phyloP scores from a whole-genome alignment of 768 basidiomycete genomes.

The Baorangia bicolor region DNA sequence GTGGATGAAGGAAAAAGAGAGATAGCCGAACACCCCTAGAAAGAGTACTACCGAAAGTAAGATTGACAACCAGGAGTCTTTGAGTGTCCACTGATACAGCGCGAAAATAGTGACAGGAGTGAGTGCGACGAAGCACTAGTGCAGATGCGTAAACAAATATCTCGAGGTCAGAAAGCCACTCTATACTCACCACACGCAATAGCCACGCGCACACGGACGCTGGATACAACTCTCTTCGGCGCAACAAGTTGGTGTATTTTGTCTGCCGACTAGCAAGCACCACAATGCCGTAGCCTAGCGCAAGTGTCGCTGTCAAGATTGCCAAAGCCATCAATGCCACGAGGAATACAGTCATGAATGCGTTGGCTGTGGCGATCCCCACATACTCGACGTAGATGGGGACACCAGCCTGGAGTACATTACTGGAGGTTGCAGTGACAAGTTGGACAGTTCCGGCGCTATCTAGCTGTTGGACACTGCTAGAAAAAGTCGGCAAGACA shows the following conservation, averaged over 20 bases:
- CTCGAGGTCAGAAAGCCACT: not conserved
- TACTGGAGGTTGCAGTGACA: constrained; percentile 59
- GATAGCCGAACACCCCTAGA: constrained; percentile 46
- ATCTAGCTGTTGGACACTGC: constrained; percentile 27
- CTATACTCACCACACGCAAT: constrained; percentile 60
- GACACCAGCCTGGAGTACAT: constrained; percentile 75
- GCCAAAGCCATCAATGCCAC: constrained; percentile 65
- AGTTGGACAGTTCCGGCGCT: constrained; percentile 49
- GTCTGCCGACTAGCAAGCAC: constrained; percentile 26
- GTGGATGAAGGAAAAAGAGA: constrained; percentile 50
- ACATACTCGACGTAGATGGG: constrained; percentile 79
- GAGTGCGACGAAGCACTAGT: constrained; percentile 59
- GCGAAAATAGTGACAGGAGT: constrained; percentile 74
- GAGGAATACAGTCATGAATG: constrained; percentile 88
- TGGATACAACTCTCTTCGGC: constrained; percentile 37
- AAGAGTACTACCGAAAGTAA: constrained; percentile 75
- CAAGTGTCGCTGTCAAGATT: constrained; percentile 52
- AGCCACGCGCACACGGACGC: constrained; percentile 58
- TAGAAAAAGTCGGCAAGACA: constrained; percentile 6
- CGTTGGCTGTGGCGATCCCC: constrained; percentile 81
- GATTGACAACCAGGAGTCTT: constrained; percentile 84
- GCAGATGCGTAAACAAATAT: not conserved
- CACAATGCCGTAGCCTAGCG: constrained; percentile 48
- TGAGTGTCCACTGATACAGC: constrained; percentile 88
- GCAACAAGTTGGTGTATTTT: constrained; percentile 17